These are phyloP conservation scores for Neopestalotiopsis rosae DNA, from an alignment of 2,329 filamentous ascomycete genomes.

Conservation along the genomic window DNA sequence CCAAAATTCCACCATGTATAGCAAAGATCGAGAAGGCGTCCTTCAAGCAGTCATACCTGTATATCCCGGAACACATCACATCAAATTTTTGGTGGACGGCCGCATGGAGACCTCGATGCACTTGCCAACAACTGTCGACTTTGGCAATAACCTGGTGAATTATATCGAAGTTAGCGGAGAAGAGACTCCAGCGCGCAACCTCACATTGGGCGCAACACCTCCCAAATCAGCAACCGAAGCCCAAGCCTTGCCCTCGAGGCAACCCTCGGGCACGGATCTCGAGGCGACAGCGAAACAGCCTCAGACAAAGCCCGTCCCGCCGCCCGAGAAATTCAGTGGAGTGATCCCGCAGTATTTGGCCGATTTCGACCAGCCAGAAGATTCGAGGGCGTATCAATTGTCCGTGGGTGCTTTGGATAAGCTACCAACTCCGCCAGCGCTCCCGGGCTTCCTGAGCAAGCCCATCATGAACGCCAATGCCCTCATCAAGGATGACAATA, in stretches of 20 bases:
- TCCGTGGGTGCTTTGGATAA: conserved; percentile 78
- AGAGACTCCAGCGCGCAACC: conserved; percentile 31
- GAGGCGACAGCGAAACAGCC: conserved; percentile 50
- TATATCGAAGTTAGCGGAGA: conserved; percentile 89
- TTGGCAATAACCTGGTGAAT: conserved; percentile 97
- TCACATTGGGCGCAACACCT: conserved; percentile 34
- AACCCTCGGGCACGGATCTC: conserved; percentile 40
- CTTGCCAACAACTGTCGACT: conserved; percentile 94
- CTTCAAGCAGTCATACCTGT: conserved; percentile 82
- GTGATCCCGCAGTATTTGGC: conserved; percentile 84
- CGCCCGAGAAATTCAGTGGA: conserved; percentile 67
- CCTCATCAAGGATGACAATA: conserved; percentile 97
- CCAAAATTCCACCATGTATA: conserved; percentile 32
- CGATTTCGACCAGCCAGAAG: conserved; percentile 86
- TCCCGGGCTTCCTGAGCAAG: conserved; percentile 91
- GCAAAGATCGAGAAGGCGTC: conserved; percentile 63
- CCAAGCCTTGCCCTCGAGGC: conserved; percentile 36
- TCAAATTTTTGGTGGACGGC: conserved; percentile 94
- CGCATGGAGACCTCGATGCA: conserved; percentile 89
- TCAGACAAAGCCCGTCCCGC: conserved; percentile 61
- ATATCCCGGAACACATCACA: conserved; percentile 91
- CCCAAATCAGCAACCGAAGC: conserved; percentile 35
- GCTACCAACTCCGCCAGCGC: conserved; percentile 79
- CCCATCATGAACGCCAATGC: conserved; percentile 92
- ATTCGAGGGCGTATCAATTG: conserved; percentile 74